Percentiles rank a stretch among this genome's conserved stretches.
Evolutionary conservation across 2,329 filamentous ascomycete species (phyloP).

Genomic region (Phaeoacremonium minimum): DNA sequence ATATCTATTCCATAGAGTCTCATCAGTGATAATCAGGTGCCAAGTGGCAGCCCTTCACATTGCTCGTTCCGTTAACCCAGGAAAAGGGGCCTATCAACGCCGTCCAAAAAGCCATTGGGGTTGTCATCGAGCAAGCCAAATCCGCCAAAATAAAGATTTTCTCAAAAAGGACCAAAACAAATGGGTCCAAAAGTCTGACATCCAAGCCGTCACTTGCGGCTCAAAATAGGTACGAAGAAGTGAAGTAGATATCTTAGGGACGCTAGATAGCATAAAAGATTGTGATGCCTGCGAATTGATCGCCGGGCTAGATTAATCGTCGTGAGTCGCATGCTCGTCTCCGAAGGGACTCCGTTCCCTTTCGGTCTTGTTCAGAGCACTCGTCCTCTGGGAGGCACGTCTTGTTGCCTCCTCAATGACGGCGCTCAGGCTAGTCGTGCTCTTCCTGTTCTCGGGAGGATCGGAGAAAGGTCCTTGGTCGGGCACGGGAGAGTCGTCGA

Average conservation of each 20-base stretch:
- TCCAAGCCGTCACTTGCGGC: neutral
- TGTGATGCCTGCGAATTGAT: too few species aligned
- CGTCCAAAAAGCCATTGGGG: neutral
- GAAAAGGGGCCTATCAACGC: neutral
- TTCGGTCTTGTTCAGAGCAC: constrained; percentile 17
- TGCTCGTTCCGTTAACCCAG: neutral
- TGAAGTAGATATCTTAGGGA: too few species aligned
- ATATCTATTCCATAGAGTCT: neutral
- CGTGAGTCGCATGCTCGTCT: constrained; percentile 53
- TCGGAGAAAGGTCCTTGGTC: constrained; percentile 59
- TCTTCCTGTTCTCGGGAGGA: constrained; percentile 36
- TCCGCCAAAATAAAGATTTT: neutral
- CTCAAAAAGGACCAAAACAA: neutral
- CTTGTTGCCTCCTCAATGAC: constrained; percentile 50
- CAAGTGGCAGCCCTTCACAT: neutral
- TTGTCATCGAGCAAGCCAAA: too few species aligned
- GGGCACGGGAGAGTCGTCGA: constrained; percentile 42
- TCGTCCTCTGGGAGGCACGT: constrained; percentile 28
- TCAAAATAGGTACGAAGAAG: neutral
- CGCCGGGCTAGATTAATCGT: constrained; percentile 21
- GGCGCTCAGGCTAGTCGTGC: constrained; percentile 45
- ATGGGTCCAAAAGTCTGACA: too few species aligned
- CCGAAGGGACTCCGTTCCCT: constrained; percentile 47
- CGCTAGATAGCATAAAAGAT: too few species aligned
- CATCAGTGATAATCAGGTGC: neutral